phyloP scores from a whole-genome alignment of 2,329 filamentous ascomycete genomes.

The Botrytis elliptica region DNA sequence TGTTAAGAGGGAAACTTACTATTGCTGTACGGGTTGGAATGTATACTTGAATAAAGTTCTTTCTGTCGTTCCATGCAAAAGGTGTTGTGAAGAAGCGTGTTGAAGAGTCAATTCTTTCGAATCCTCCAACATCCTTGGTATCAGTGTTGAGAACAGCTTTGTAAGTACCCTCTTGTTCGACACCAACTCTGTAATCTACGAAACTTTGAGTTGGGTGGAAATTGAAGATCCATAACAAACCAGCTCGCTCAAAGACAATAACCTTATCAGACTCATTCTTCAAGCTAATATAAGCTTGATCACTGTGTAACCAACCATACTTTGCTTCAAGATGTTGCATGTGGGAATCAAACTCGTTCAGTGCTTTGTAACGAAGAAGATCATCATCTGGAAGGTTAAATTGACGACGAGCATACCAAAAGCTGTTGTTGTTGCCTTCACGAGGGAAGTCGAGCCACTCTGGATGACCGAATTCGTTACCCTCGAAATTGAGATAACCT shows the following conservation, averaged over 20 bases:
- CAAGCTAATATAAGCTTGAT: slow-evolving; percentile 87
- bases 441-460: slow-evolving; percentile 99
- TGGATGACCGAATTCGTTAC: slow-evolving; percentile 97
- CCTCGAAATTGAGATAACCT: slow-evolving; percentile 97
- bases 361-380: slow-evolving; percentile 81
- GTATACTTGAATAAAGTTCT: slow-evolving; percentile 92
- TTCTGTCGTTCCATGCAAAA: slow-evolving; percentile 83
- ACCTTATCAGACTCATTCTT: slow-evolving; percentile 95
- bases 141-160: slow-evolving; percentile 83
- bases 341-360: slow-evolving; percentile 88
- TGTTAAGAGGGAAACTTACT: slow-evolving; percentile 50
- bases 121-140: slow-evolving; percentile 72
- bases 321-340: slow-evolving; percentile 89
- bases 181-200: slow-evolving; percentile 86
- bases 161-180: slow-evolving; percentile 84
- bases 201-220: slow-evolving; percentile 85
- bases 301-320: slow-evolving; percentile 84
- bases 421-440: slow-evolving; percentile 87
- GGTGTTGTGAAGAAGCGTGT: slow-evolving; percentile 91
- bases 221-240: slow-evolving; percentile 92
- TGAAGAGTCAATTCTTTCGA: slow-evolving; percentile 71
- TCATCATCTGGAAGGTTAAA: slow-evolving; percentile 87
- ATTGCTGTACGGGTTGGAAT: slow-evolving; percentile 80
- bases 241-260: slow-evolving; percentile 90
- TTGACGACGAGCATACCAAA: slow-evolving; percentile 91